These are phyloP conservation scores for Tetrahymena borealis DNA, from an alignment of 73 alveolate species.

Conservation along the genomic window DNA sequence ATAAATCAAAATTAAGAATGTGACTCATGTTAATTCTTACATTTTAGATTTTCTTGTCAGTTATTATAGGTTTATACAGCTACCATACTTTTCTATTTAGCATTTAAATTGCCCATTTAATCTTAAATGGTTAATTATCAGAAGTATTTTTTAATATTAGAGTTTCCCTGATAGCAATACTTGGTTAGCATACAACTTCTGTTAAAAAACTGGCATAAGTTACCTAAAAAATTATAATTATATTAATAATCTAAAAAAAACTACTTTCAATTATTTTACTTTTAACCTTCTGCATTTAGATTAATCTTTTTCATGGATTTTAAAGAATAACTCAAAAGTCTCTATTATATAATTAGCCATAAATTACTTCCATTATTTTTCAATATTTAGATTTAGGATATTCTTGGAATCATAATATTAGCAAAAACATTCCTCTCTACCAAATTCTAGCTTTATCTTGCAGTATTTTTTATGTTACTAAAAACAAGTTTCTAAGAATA, in stretches of 20 bases:
- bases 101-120: neutral
- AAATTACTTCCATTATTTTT: neutral
- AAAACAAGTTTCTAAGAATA: neutral
- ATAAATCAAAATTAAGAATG: neutral
- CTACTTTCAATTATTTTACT: neutral
- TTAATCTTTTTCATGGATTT: neutral
- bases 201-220: neutral
- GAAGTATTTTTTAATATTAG: neutral
- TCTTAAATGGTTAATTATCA: neutral
- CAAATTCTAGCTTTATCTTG: neutral
- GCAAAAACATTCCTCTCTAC: neutral
- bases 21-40: neutral
- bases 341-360: neutral
- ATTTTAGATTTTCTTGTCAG: neutral
- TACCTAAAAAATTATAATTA: no score
- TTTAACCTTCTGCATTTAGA: neutral
- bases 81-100: neutral
- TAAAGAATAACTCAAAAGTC: neutral
- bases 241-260: no score
- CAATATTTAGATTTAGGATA: neutral
- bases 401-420: neutral
- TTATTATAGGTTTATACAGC: neutral
- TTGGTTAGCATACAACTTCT: neutral
- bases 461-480: neutral
- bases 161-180: neutral